Conservation (phyloP, 2,329 filamentous ascomycete species). For the Colletotrichum scovillei region DNA sequence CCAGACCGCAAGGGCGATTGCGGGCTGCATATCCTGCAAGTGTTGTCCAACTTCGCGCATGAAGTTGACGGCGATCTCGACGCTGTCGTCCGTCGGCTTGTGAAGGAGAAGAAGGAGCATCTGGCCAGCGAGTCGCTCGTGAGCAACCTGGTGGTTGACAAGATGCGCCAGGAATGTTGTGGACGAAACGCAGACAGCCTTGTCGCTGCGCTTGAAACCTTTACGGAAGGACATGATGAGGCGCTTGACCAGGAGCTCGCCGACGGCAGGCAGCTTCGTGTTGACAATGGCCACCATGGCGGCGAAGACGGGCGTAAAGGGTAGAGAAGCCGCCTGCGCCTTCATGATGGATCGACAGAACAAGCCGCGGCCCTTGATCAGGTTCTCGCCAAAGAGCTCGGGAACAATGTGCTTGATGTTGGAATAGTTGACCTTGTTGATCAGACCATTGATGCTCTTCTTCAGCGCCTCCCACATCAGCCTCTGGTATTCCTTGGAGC, state of each 20-base stretch:
- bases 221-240: constrained; percentile 94
- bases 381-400: constrained; percentile 94
- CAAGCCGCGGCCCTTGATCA: constrained; percentile 88
- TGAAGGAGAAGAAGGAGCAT: constrained; percentile 91
- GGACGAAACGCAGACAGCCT: constrained; percentile 91
- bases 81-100: constrained; percentile 96
- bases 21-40: constrained; percentile 92
- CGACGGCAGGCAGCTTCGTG: constrained; percentile 94
- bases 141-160: constrained; percentile 94
- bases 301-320: constrained; percentile 96
- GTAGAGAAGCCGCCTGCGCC: constrained; percentile 93
- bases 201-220: constrained; percentile 95
- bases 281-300: constrained; percentile 97
- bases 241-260: constrained; percentile 87
- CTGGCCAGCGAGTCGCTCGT: constrained; percentile 93
- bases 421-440: constrained; percentile 98
- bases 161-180: constrained; percentile 96
- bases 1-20: constrained; percentile 90
- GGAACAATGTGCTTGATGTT: constrained; percentile 99
- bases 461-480: constrained; percentile 99
- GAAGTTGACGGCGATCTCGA: constrained; percentile 95
- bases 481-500: constrained; percentile 95
- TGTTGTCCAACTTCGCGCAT: constrained; percentile 94
- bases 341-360: constrained; percentile 99
- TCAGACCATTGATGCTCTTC: constrained; percentile 97